These are phyloP conservation scores for Coemansia sp. DNA, from an alignment of 192 early-diverging fungal genomes.

Conservation along the genomic window DNA sequence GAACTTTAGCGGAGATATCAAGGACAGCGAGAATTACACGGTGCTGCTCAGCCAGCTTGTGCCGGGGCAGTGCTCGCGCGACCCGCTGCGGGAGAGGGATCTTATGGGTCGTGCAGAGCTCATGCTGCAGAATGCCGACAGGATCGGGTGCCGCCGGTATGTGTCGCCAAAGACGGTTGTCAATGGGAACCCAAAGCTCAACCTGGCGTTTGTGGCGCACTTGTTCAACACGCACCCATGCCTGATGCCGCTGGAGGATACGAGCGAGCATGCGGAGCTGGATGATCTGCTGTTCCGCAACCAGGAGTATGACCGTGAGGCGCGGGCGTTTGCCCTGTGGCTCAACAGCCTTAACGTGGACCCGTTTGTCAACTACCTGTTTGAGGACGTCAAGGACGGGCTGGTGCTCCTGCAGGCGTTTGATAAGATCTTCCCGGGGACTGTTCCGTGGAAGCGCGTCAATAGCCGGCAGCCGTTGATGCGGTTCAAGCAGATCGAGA, in stretches of 20 bases:
- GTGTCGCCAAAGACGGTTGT: constrained; percentile 91
- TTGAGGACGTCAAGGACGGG: constrained; percentile 93
- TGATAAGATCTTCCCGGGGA: constrained; percentile 88
- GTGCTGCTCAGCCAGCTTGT: constrained; percentile 90
- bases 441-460: constrained; percentile 92
- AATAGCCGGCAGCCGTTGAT: constrained; percentile 70
- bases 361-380: constrained; percentile 97
- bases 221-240: constrained; percentile 98
- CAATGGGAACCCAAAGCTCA: constrained; percentile 94
- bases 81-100: constrained; percentile 77
- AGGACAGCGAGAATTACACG: constrained; percentile 95
- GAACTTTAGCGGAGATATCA: constrained; percentile 91
- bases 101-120: constrained; percentile 80
- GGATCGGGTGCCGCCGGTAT: constrained; percentile 91
- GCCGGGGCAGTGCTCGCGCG: constrained; percentile 75
- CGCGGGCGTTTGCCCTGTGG: constrained; percentile 92
- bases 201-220: constrained; percentile 98
- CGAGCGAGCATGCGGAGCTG: constrained; percentile 82
- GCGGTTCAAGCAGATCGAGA: constrained; percentile 98
- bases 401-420: constrained; percentile 90
- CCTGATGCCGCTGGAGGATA: constrained; percentile 83
- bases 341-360: constrained; percentile 96
- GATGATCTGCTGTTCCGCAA: constrained; percentile 61
- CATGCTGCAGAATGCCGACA: constrained; percentile 87
- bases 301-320: constrained; percentile 57